Percentiles rank a stretch among this genome's conserved stretches.
Evolutionary conservation across 2,329 filamentous ascomycete species (phyloP).

Genomic region (Colletotrichum chlorophyti): DNA sequence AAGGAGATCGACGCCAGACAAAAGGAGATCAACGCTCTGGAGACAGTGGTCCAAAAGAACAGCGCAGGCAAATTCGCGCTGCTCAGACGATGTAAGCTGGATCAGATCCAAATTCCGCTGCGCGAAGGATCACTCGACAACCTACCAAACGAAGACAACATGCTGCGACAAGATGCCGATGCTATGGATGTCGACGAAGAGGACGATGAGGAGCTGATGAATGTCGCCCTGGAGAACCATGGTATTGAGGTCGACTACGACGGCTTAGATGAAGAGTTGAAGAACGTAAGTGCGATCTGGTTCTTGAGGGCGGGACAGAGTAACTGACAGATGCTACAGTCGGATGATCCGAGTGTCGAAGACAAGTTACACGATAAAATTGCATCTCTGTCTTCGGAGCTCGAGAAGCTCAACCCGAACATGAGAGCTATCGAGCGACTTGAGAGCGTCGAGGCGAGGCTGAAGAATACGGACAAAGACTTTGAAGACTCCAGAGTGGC

Average conservation of each 20-base stretch:
- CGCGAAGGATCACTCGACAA: conserved; percentile 79
- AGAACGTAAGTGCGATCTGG: conserved; percentile 70
- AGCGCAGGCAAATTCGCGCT: conserved; percentile 84
- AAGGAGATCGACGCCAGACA: conserved; percentile 79
- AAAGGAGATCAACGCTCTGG: conserved; percentile 79
- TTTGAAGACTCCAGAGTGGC: conserved; percentile 83
- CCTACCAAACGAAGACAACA: conserved; percentile 84
- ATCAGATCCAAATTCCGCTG: conserved; percentile 89
- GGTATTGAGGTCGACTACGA: conserved; percentile 91
- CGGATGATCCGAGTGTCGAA: conserved; percentile 74
- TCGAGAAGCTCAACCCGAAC: conserved; percentile 96
- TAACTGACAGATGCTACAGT: conserved; percentile 53
- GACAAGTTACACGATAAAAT: conserved; percentile 81
- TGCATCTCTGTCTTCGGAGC: conserved; percentile 72
- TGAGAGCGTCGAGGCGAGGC: conserved; percentile 81
- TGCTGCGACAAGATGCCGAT: conserved; percentile 80
- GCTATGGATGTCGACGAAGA: conserved; percentile 89
- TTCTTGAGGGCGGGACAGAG: neutral
- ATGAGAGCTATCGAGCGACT: conserved; percentile 94
- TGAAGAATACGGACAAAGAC: conserved; percentile 85
- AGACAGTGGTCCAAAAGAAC: conserved; percentile 85
- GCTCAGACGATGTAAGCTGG: conserved; percentile 88
- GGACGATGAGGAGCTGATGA: conserved; percentile 65
- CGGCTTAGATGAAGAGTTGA: conserved; percentile 80
- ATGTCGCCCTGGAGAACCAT: conserved; percentile 80